Conservation (phyloP, 1,139 yeast species). For the Hansenula sp. region DNA sequence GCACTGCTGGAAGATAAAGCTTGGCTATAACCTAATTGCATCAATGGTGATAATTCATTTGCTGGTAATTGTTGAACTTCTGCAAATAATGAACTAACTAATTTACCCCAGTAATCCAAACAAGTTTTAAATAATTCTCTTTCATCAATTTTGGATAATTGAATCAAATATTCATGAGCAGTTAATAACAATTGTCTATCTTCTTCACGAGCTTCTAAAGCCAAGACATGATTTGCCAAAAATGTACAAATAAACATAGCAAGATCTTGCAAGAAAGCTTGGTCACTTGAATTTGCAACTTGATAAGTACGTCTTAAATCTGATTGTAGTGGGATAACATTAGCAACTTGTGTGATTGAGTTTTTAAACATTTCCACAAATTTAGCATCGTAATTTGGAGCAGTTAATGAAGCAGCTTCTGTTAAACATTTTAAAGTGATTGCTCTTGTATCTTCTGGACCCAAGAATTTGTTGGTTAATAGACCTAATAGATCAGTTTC, state of each 20-base stretch:
- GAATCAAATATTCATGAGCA: conserved; percentile 77
- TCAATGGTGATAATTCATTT: conserved; percentile 65
- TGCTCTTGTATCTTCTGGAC: conserved; percentile 78
- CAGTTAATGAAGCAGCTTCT: conserved; percentile 71
- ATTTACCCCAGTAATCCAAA: conserved; percentile 87
- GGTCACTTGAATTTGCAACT: conserved; percentile 77
- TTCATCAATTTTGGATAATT: conserved; percentile 87
- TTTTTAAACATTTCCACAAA: conserved; percentile 68
- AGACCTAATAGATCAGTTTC: conserved; percentile 77
- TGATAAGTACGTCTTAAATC: conserved; percentile 73
- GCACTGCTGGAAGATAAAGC: conserved; percentile 42
- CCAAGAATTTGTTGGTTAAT: conserved; percentile 70
- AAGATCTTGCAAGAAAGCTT: conserved; percentile 90
- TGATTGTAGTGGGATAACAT: conserved; percentile 69
- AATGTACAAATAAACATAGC: conserved; percentile 91
- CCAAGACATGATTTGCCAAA: conserved; percentile 66
- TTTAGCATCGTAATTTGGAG: conserved; percentile 61
- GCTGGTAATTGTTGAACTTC: conserved; percentile 82
- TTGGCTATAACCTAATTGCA: conserved; percentile 62
- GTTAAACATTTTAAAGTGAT: conserved; percentile 87
- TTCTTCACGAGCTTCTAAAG: conserved; percentile 64
- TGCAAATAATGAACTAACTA: conserved; percentile 74
- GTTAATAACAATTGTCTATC: conserved; percentile 58
- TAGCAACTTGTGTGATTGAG: conserved; percentile 66
- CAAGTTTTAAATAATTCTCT: conserved; percentile 94